phyloP scores from a whole-genome alignment of 1,284 basidiomycete species.

The Exobasidium cylindrosporum region DNA sequence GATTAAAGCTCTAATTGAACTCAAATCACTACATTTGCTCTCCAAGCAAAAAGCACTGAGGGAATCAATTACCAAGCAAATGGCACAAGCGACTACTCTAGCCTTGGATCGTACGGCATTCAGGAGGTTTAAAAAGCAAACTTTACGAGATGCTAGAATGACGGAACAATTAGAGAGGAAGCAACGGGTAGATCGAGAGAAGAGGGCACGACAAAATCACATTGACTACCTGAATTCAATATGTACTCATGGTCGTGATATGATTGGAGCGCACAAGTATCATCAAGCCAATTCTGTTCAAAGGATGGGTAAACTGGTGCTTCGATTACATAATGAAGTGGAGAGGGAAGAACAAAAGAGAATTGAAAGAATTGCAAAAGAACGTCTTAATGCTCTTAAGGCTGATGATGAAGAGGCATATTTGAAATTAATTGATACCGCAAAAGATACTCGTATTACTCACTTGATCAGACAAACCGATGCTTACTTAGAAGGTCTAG shows the following conservation, averaged over 20 bases:
- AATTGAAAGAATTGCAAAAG: slow-evolving; percentile 92
- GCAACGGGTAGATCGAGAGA: slow-evolving; percentile 87
- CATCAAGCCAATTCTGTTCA: slow-evolving; percentile 56
- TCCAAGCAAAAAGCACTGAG: slow-evolving; percentile 85
- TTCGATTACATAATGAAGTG: slow-evolving; percentile 59
- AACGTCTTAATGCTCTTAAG: slow-evolving; percentile 95
- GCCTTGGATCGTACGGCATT: slow-evolving; percentile 85
- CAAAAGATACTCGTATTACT: slow-evolving; percentile 98
- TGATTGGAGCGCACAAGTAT: slow-evolving; percentile 66
- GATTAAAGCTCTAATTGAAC: slow-evolving; percentile 85
- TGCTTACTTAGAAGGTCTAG: slow-evolving; percentile 87
- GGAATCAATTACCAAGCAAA: slow-evolving; percentile 78
- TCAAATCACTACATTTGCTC: slow-evolving; percentile 84
- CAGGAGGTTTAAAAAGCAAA: slow-evolving; percentile 81
- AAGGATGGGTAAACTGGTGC: slow-evolving; percentile 59
- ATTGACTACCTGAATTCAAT: slow-evolving; percentile 89
- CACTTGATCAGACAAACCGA: slow-evolving; percentile 94
- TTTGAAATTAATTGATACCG: slow-evolving; percentile 97
- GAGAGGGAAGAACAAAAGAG: slow-evolving; percentile 64
- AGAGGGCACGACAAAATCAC: slow-evolving; percentile 91
- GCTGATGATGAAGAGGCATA: slow-evolving; percentile 99
- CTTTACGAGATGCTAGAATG: slow-evolving; percentile 80
- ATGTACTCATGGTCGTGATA: slow-evolving; percentile 75
- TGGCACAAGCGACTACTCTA: slow-evolving; percentile 84
- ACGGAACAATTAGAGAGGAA: slow-evolving; percentile 88